These are phyloP conservation scores for Carpinus fangiana DNA, from an alignment of 306 rosid genomes.

Conservation along the genomic window DNA sequence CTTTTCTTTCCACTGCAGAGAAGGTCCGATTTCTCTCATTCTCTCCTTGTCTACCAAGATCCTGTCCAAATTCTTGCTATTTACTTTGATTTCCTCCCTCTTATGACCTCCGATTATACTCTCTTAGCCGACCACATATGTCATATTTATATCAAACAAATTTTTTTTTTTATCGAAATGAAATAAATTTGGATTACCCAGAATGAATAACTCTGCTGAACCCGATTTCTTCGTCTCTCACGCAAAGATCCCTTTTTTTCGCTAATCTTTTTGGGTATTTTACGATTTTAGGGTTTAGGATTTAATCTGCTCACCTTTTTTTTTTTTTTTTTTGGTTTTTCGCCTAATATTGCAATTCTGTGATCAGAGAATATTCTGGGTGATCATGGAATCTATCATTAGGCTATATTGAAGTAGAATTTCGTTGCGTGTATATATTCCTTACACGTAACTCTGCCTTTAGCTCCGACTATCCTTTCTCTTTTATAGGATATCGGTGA, in stretches of 20 bases:
- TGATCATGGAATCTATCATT: constrained; percentile 30
- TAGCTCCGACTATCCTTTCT: constrained; percentile 24
- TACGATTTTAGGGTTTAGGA: no score
- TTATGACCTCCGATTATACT: not conserved
- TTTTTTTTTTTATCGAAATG: no score
- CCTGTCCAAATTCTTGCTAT: not conserved
- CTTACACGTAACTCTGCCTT: constrained; percentile 20
- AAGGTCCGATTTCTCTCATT: constrained; percentile 32
- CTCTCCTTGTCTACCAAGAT: not conserved
- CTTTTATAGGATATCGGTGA: constrained; percentile 13
- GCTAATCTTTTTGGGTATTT: not conserved
- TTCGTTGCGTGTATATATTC: not conserved
- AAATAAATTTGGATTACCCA: not conserved
- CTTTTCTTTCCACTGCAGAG: not conserved
- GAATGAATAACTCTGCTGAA: not conserved
- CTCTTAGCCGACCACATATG: not conserved
- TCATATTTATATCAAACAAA: not conserved
- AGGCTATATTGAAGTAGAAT: constrained; percentile 11
- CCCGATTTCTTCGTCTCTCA: not conserved
- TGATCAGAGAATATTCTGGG: not conserved
- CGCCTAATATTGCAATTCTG: constrained; percentile 4
- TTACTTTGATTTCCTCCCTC: not conserved
- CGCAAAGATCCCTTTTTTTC: not conserved
- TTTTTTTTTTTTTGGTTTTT: not conserved
- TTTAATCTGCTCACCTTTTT: no score